Conservation (phyloP, 1,284 basidiomycete genomes). For the Ceratobasidium sp. region DNA sequence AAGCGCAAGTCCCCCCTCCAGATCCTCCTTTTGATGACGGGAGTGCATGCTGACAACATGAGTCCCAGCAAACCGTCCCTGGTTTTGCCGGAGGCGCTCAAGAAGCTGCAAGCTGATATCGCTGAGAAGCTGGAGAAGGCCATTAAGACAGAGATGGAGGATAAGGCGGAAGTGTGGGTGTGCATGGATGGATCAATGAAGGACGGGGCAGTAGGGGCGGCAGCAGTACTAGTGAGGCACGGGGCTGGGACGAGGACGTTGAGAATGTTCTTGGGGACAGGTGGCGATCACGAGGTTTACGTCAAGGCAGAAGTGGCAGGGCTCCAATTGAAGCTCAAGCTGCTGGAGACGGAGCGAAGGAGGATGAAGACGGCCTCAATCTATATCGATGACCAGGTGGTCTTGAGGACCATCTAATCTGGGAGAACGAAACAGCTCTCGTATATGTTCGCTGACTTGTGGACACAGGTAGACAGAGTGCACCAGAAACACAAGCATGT, state of each 20-base stretch:
- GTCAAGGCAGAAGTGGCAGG: constrained; percentile 44
- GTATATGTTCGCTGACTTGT: constrained; percentile 18
- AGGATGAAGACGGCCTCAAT: background rate
- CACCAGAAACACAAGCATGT: background rate
- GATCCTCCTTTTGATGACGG: background rate
- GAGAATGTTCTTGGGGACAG: constrained; percentile 17
- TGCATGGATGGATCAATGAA: constrained; percentile 35
- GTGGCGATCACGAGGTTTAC: constrained; percentile 41
- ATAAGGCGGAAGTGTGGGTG: constrained; percentile 9
- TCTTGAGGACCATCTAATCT: constrained; percentile 16
- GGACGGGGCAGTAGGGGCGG: constrained; percentile 28
- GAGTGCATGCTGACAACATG: background rate
- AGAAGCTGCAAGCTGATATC: too few species aligned
- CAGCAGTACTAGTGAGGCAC: constrained; percentile 3
- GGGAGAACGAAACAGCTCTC: constrained; percentile 4
- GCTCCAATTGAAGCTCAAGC: constrained; percentile 15
- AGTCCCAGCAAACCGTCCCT: too few species aligned
- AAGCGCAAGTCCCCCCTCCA: constrained; percentile 14
- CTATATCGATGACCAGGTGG: constrained; percentile 38
- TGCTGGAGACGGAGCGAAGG: constrained; percentile 25
- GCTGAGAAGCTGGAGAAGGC: background rate
- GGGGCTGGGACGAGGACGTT: background rate
- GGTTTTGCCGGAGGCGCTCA: too few species aligned
- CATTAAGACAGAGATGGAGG: background rate
- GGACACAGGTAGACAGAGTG: background rate